Percentiles rank a stretch among this genome's conserved stretches.
Evolutionary conservation across 148 eudicot genomes (phyloP).

Genomic region (Beta vulgaris): DNA sequence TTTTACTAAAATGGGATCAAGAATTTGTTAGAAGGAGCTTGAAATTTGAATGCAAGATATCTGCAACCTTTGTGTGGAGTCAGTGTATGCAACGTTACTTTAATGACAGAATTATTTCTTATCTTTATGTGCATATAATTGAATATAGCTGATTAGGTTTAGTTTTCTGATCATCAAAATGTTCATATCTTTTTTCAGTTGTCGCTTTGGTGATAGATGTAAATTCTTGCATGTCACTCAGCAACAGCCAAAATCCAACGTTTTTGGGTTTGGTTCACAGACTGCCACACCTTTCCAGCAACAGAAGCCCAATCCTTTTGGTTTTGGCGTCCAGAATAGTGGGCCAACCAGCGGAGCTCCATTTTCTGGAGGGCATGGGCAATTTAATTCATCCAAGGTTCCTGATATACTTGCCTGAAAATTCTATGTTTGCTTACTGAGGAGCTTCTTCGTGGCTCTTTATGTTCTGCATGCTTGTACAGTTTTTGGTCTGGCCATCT

Average conservation of each 20-base stretch:
- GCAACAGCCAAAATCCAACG: slow-evolving; percentile 53
- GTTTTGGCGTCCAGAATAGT: slow-evolving; percentile 70
- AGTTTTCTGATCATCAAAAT: slow-evolving; percentile 6
- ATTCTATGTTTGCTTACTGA: neutral
- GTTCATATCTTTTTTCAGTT: slow-evolving; percentile 47
- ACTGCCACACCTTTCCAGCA: slow-evolving; percentile 50
- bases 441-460: neutral
- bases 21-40: too few species aligned
- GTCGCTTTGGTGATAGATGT: slow-evolving; percentile 79
- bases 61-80: neutral
- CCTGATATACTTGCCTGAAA: slow-evolving; percentile 8
- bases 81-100: neutral
- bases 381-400: slow-evolving; percentile 42
- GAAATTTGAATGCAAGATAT: neutral
- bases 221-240: slow-evolving; percentile 57
- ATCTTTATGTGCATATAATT: neutral
- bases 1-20: neutral
- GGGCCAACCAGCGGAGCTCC: slow-evolving; percentile 43
- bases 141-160: neutral
- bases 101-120: neutral
- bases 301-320: slow-evolving; percentile 76
- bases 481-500: neutral
- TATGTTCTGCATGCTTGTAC: slow-evolving; percentile 5
- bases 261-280: slow-evolving; percentile 74
- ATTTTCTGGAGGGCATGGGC: slow-evolving; percentile 42